Evolutionary conservation across 2,329 filamentous ascomycete genomes (phyloP), one percentile per base, ranked within the genome.

Genomic region (Oidium heveae): DNA sequence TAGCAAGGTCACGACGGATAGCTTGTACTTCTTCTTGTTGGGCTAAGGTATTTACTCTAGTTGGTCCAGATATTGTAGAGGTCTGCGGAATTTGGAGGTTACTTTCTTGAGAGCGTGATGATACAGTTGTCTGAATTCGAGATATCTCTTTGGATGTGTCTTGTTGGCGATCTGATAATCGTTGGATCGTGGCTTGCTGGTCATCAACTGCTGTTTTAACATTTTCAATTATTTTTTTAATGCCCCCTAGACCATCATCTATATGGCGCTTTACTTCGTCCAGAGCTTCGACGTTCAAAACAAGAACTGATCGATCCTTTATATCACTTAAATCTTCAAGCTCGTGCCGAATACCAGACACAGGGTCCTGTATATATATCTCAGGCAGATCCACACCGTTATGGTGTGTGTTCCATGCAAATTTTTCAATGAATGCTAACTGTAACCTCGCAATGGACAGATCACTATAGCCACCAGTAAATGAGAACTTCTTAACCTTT

Each of bases 261-360:
- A 98, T 87, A 64, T 96, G 91, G 52, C 81, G 80, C 69, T 96
- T 96, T 39, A 98, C 88, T 67, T 98, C 91, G 65, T 98, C 91
- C 4, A 98, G 74, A 16, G 82, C 77, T 64, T 98, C 91, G 0
- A 96, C 76, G 61, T 98, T 98, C 44, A 98, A 71, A 0, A 91
- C 93, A n/a, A 98, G 73, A 0, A 98, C 91, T 1, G 87, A 87
- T 33, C 89, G 79, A 66, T 98, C 91, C 68, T 94, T 95, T 62
- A 98, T 84, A 64, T 98, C 91, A 18, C 73, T 77, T 33, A 98
- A 72, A 64, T 98, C 91, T 66, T 98, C 91, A 24, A 98, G 71
- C 68, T 98, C 91, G 66, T 98, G 89, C 16, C 91, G 82, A n/a
- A 98, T 84, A 0, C 91, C 91, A 9, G 91, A 96, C 2, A 95